These are phyloP conservation scores for Monosporascus cannonballus DNA, from an alignment of 2,329 filamentous ascomycete species.

Conservation along the genomic window DNA sequence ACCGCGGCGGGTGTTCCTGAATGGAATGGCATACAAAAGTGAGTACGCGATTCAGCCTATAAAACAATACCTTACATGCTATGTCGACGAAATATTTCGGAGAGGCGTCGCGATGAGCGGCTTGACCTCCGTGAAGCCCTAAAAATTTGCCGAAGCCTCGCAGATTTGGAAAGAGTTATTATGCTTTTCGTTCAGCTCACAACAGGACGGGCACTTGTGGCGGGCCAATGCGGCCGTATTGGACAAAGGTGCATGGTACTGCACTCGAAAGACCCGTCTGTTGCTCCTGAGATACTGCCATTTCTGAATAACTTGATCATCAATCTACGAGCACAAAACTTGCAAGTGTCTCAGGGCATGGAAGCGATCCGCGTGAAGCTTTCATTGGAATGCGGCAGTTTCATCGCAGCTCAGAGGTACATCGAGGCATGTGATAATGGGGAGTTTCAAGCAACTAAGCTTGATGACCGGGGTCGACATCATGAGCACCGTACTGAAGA, in stretches of 20 bases:
- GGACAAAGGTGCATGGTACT: not conserved
- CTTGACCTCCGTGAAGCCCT: conserved; percentile 9
- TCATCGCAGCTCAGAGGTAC: conserved; percentile 14
- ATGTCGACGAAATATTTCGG: conserved; percentile 13
- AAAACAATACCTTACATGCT: conserved; percentile 21
- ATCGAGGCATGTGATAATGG: not conserved
- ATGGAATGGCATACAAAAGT: conserved; percentile 22
- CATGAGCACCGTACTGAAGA: not conserved
- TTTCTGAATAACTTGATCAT: conserved; percentile 37
- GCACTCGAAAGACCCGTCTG: conserved; percentile 9
- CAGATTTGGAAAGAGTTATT: conserved; percentile 20
- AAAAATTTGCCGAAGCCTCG: conserved; percentile 3
- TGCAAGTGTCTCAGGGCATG: conserved; percentile 9
- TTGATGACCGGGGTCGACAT: not conserved
- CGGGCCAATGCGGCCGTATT: conserved; percentile 2
- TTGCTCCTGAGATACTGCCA: conserved; percentile 18
- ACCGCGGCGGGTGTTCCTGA: conserved; percentile 8
- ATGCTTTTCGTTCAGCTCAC: conserved; percentile 10
- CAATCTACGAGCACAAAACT: conserved; percentile 14
- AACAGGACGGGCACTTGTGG: conserved; percentile 11
- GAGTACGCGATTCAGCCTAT: conserved; percentile 7
- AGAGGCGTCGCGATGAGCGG: not conserved
- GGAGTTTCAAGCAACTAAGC: not conserved
- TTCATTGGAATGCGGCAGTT: conserved; percentile 15
- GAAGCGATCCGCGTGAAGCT: conserved; percentile 24